A percentile compares a stretch with the other conserved stretches of the same genome.
Evolutionary conservation across 768 basidiomycete species (phyloP).

Genomic region (Leccinellum rugosiceps): DNA sequence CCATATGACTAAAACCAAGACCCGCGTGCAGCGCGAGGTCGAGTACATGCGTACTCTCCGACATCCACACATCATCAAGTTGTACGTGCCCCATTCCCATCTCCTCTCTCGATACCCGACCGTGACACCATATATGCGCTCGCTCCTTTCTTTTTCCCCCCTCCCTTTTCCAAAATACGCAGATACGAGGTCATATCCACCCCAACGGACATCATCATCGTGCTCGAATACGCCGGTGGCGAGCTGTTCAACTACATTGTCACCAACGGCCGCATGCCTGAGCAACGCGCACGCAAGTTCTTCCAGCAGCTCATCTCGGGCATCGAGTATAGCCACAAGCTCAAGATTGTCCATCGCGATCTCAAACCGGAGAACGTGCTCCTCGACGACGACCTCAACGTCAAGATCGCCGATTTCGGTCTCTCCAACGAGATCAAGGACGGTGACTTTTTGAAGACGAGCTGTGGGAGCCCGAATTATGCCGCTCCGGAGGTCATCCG

Average conservation of each 20-base stretch:
- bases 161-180: background rate
- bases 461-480: slow-evolving; percentile 98
- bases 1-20: slow-evolving; percentile 86
- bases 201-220: slow-evolving; percentile 94
- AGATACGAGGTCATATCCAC: slow-evolving; percentile 91
- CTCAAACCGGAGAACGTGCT: slow-evolving; percentile 96
- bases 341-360: slow-evolving; percentile 98
- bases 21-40: slow-evolving; percentile 90
- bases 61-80: slow-evolving; percentile 97
- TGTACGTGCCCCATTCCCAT: slow-evolving; percentile 48
- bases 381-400: slow-evolving; percentile 77
- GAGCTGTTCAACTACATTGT: slow-evolving; percentile 99
- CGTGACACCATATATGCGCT: slow-evolving; percentile 2
- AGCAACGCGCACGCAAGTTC: slow-evolving; percentile 84
- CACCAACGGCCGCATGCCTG: slow-evolving; percentile 86
- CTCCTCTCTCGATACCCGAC: slow-evolving; percentile 1
- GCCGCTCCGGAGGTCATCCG: slow-evolving; percentile 98
- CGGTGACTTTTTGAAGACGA: slow-evolving; percentile 95
- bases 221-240: slow-evolving; percentile 93
- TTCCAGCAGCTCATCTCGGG: slow-evolving; percentile 99
- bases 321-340: slow-evolving; percentile 93
- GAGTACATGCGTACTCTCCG: slow-evolving; percentile 93
- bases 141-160: background rate
- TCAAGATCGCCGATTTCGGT: slow-evolving; percentile 99
- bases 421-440: slow-evolving; percentile 94